Base-by-base conservation (phyloP, 1,284 basidiomycete species). In the Rhodotorula sp. region DNA sequence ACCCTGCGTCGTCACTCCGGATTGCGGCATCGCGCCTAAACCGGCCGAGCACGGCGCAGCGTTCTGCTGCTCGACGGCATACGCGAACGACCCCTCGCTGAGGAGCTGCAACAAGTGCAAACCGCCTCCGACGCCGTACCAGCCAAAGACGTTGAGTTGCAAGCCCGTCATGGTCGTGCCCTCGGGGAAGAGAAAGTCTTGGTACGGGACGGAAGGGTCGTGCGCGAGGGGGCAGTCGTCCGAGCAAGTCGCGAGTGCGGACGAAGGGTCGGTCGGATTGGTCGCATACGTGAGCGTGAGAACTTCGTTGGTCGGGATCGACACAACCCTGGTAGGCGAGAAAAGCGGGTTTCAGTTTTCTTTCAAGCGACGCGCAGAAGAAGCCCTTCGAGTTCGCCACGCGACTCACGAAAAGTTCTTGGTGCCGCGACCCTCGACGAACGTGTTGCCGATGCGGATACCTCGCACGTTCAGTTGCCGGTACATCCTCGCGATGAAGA, bases 401-500 rank as follows among this genome's bases (percentile, higher is more conserved):
- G 43, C 49, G 18, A 81, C 87, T 69, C 80, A 94, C 92, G 87
- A 90, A 81, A 99, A 99, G 3, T 85, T 86, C 26, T 87, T 91
- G 0, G 94, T 94, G 29, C 92, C 91, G 73, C 91, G 88, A 59
- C 89, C 87, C 62, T 86, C 83, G 72, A 89, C 84, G 80, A 94
- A 92, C 1, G 93, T 94, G 83, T 99, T 98, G 46, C 92, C 93
- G 54, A 99, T 83, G 58, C 96, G 88, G 61, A 98, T 81, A 16
- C 95, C 96, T 66, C 85, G 88, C 4, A 87, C 90, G 67, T 85
- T 87, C 72, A 91, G 86, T 78, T 86, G 89, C 47, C 87, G 84
- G 80, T 90, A 91, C 57, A 89, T 86, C 62, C 90, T 85, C 52
- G 93, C 84, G 39, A 91, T 92, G 56, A 83, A 80, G 75, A 96